Conservation (phyloP, 148 eudicot genomes). For the Rhododendron vialii region DNA sequence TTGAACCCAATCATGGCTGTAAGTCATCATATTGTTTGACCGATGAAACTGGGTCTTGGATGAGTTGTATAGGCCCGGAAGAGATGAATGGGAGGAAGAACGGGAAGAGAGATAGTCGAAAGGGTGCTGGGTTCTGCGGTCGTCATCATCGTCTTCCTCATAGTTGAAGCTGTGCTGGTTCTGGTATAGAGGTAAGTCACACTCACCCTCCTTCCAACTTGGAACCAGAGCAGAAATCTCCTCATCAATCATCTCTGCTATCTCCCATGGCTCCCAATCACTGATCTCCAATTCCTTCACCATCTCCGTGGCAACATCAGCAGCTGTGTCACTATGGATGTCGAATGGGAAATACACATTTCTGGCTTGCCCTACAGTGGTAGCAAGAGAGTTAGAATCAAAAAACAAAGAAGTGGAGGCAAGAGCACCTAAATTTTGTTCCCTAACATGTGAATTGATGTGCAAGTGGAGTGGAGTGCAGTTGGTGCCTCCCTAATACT, state of each 20-base stretch:
- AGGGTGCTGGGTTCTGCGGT: constrained; percentile 22
- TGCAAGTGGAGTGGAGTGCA: no score
- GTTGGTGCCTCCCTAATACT: no score
- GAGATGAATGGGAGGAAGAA: constrained; percentile 40
- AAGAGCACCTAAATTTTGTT: constrained; percentile 49
- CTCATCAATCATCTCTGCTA: constrained; percentile 44
- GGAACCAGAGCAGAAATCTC: constrained; percentile 44
- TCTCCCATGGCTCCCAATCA: constrained; percentile 44
- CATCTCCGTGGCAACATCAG: constrained; percentile 45
- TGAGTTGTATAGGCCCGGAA: constrained; percentile 18
- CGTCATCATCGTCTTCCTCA: constrained; percentile 37
- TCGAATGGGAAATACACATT: constrained; percentile 47
- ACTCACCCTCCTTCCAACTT: constrained; percentile 25
- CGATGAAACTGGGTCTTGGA: constrained; percentile 11
- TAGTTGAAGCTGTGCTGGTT: constrained; percentile 43
- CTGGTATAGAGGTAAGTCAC: constrained; percentile 18
- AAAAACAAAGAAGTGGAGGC: constrained; percentile 30
- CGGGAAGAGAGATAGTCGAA: constrained; percentile 22
- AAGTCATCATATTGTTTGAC: constrained; percentile 26
- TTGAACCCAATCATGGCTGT: constrained; percentile 29
- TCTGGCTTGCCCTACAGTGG: constrained; percentile 29
- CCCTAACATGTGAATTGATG: constrained; percentile 51
- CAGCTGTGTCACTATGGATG: constrained; percentile 32
- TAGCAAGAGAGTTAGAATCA: constrained; percentile 16
- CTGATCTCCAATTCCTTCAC: constrained; percentile 49